A percentile compares a stretch with the other conserved stretches of the same genome.
These are phyloP conservation scores for Candida palmyrensis DNA, from an alignment of 805 yeast genomes.

Conservation along the genomic window DNA sequence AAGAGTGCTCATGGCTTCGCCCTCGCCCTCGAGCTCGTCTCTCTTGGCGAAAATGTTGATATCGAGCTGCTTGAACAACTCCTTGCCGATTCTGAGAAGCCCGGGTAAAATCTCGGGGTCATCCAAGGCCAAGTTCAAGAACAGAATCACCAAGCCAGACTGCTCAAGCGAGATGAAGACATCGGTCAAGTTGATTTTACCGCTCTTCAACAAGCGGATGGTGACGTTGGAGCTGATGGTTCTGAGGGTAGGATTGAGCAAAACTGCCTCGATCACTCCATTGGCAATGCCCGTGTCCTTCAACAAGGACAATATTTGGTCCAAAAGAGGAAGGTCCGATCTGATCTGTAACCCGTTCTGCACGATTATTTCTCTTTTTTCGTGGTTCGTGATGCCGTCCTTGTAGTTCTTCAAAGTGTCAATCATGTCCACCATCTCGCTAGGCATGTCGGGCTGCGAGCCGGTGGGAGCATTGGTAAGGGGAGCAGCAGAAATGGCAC, in stretches of 20 bases:
- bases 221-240: constrained; percentile 16
- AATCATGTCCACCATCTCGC: not conserved
- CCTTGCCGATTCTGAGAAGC: constrained; percentile 16
- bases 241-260: constrained; percentile 16
- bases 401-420: not conserved
- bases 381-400: not conserved
- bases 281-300: constrained; percentile 18
- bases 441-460: not conserved
- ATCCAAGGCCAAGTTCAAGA: constrained; percentile 15
- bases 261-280: constrained; percentile 16
- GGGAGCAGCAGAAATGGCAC: too few species aligned
- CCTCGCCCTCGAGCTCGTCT: too few species aligned
- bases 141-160: constrained; percentile 19
- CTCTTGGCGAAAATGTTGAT: constrained; percentile 11
- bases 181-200: constrained; percentile 17
- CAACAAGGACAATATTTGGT: constrained; percentile 14
- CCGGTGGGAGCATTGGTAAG: too few species aligned
- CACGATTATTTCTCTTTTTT: constrained; percentile 2
- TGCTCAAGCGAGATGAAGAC: constrained; percentile 19
- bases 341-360: constrained; percentile 3
- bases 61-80: constrained; percentile 15
- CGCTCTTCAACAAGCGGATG: constrained; percentile 14
- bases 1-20: not conserved
- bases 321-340: constrained; percentile 19
- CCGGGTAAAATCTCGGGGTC: constrained; percentile 23